Base-by-base conservation (phyloP, 2,329 filamentous ascomycete genomes). In the Exutisphaerella laricina region DNA sequence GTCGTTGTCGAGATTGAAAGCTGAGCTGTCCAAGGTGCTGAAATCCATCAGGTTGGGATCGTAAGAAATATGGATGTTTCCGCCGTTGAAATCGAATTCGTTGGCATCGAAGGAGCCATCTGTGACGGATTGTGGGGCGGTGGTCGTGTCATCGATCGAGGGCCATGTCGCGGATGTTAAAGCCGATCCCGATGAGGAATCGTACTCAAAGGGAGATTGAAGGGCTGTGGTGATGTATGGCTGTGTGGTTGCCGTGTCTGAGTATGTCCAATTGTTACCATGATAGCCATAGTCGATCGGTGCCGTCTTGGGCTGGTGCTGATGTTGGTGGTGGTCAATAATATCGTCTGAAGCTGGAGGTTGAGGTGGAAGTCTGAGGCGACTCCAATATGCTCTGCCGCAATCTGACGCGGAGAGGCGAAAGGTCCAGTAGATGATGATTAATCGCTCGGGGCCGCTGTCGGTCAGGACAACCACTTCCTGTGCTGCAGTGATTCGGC, bases 1-100 rank as follows among this genome's bases (percentile, higher is more conserved):
- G 9, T 23, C 33, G 5, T 18, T 20, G 32, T 54, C 52, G 30
- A 62, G 58, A 39, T 58, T 51, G 46, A 62, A 60, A 3, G 56
- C 51, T 1, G 58, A 52, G 18, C 50, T 57, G 45, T 62, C 58
- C 37, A 61, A 56, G 28, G 39, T 48, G 37, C 45, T 51, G 29
- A 54, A 44, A 43, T 57, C 51, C 41, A 54, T 43, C 18, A 54
- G 23, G 7, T 42, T 51, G 4, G 50, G 49, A 39, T 69, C 65
- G 39, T 69, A 67, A 9, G 60, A 59, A 31, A 69, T 61, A 40
- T 62, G 60, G 42, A 70, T 67, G 28, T 65, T 63, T 9, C 65
- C 64, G 37, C 57, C 61, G 14, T 50, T 55, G 56, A 70, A 69
- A 49, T 70, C 65, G 48, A 68, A 65, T 9, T 58, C 57, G 41